Conservation (phyloP, 495 filamentous ascomycete species). For the Mytilinidion resinicola region DNA sequence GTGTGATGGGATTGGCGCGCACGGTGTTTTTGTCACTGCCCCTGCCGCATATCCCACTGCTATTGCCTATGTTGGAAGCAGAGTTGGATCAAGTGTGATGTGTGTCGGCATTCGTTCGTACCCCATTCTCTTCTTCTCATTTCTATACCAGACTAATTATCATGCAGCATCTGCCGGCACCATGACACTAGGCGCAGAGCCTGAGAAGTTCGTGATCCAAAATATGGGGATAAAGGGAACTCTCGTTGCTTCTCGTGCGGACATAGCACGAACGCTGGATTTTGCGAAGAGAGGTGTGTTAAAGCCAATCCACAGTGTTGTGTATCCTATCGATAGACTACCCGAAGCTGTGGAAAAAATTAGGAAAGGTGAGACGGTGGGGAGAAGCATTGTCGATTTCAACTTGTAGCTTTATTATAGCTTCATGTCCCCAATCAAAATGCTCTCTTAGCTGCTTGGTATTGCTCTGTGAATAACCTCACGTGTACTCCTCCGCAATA, state of each 20-base stretch:
- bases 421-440: no score
- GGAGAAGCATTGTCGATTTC: conserved; percentile 47
- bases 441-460: no score
- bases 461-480: no score
- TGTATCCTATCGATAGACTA: conserved; percentile 27
- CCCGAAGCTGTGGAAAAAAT: conserved; percentile 36
- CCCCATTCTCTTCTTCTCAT: no score
- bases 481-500: no score
- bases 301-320: conserved; percentile 25
- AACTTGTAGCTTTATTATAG: no score
- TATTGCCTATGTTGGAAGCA: conserved; percentile 5
- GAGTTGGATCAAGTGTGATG: conserved; percentile 24
- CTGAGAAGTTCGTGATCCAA: conserved; percentile 19
- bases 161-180: conserved; percentile 15
- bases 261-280: conserved; percentile 24
- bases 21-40: conserved; percentile 30
- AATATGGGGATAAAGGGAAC: conserved; percentile 25
- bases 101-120: conserved; percentile 28
- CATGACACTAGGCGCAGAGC: conserved; percentile 20
- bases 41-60: conserved; percentile 16
- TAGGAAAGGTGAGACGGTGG: conserved; percentile 42
- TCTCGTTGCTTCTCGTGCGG: conserved; percentile 23
- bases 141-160: no score
- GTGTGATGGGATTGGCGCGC: conserved; percentile 26
- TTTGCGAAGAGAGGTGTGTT: conserved; percentile 28